Percentiles rank a stretch among this genome's conserved stretches.
Conservation (phyloP, 176 grass and related monocot genomes). For the Rhynchospora pubera region DNA sequence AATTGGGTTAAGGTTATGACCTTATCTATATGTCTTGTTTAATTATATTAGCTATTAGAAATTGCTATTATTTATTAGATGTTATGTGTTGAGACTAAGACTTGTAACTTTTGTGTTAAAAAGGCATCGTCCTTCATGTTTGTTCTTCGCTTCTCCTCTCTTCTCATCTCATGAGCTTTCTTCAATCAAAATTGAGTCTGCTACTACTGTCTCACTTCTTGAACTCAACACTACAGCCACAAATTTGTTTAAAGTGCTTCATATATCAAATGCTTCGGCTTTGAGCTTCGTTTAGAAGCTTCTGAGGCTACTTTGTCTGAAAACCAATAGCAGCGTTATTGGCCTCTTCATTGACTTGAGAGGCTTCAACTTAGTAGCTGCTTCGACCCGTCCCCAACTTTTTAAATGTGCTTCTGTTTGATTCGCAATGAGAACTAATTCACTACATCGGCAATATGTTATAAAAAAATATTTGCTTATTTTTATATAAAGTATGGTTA, state of each 20-base stretch:
- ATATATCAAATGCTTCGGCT: conserved; percentile 11
- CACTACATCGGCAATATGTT: background rate
- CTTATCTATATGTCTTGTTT: conserved; percentile 45
- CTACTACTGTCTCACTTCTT: conserved; percentile 19
- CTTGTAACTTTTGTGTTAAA: conserved; percentile 77
- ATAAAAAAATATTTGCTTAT: background rate
- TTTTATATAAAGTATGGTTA: background rate
- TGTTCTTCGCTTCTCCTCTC: conserved; percentile 55
- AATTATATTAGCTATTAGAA: conserved; percentile 35
- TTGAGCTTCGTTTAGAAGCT: conserved; percentile 12
- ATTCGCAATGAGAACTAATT: background rate
- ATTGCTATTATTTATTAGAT: conserved; percentile 23
- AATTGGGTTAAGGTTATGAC: conserved; percentile 88
- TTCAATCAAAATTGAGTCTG: conserved; percentile 32
- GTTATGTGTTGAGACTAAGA: conserved; percentile 54
- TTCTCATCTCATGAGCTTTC: conserved; percentile 41
- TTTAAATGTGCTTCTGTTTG: background rate
- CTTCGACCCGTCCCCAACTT: background rate
- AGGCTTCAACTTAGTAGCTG: conserved; percentile 9
- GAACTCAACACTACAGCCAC: background rate
- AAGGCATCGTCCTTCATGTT: conserved; percentile 79
- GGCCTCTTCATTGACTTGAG: conserved; percentile 13
- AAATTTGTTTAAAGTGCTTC: conserved; percentile 2
- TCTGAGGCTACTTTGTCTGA: background rate
- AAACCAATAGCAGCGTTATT: conserved; percentile 3